Evolutionary conservation across 768 basidiomycete species (phyloP).

Genomic region (Lanmaoa rubissima): DNA sequence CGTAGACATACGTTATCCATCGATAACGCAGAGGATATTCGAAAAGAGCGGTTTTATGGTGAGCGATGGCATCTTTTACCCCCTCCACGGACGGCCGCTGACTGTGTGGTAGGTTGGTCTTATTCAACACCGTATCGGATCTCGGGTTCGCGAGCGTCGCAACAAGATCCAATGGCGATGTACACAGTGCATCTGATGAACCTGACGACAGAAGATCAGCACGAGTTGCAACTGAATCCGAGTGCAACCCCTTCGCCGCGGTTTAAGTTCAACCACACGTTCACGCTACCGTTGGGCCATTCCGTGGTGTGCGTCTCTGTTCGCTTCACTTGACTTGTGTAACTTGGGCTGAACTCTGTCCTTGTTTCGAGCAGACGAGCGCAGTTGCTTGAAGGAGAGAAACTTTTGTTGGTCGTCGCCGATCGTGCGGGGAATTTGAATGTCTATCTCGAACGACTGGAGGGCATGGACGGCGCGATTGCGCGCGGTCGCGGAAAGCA

Average conservation of each 20-base stretch:
- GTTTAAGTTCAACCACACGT: too few relatives aligned
- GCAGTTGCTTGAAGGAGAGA: constrained; percentile 42
- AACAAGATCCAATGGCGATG: too few relatives aligned
- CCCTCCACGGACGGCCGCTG: neutral
- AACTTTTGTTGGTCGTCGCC: constrained; percentile 41
- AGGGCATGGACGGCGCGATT: constrained; percentile 34
- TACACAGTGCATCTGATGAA: too few relatives aligned
- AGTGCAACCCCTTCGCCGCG: too few relatives aligned
- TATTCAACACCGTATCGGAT: neutral
- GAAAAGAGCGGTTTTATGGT: neutral
- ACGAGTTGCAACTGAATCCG: too few relatives aligned
- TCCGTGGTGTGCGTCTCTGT: constrained; percentile 15
- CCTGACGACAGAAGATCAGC: too few relatives aligned
- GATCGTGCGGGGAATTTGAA: constrained; percentile 33
- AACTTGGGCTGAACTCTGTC: neutral
- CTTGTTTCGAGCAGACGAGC: constrained; percentile 26
- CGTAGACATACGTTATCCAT: constrained; percentile 15
- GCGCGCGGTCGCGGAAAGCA: constrained; percentile 25
- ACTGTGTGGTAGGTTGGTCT: neutral
- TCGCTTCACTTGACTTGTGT: neutral
- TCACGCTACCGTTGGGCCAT: constrained; percentile 19
- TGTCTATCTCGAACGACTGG: constrained; percentile 40
- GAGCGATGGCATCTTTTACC: neutral
- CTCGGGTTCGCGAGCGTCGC: constrained; percentile 2
- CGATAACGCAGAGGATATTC: neutral